phyloP scores from a whole-genome alignment of 2,329 filamentous ascomycete genomes.

The Ceratocystis diversiconidia region DNA sequence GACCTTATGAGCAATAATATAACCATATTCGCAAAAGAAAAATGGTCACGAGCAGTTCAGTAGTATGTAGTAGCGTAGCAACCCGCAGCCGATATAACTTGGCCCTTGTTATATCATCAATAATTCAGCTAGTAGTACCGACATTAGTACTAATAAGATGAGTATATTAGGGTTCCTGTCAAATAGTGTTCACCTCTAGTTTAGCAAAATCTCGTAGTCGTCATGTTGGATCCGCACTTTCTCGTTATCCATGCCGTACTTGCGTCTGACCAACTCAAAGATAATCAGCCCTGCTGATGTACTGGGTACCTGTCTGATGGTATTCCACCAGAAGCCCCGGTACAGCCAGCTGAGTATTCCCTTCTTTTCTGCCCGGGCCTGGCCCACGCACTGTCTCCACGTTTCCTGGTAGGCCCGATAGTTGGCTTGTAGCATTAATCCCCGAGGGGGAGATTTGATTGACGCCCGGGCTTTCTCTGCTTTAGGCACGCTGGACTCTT shows the following conservation, averaged over 20 bases:
- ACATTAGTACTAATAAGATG: no score
- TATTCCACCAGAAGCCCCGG: conserved; percentile 56
- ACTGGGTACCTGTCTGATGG: conserved; percentile 59
- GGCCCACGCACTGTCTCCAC: conserved; percentile 41
- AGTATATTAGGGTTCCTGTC: no score
- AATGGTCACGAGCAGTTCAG: background rate
- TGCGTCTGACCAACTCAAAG: conserved; percentile 60
- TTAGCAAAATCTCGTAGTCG: conserved; percentile 56
- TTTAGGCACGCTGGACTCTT: background rate
- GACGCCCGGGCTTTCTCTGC: background rate
- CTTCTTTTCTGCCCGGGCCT: conserved; percentile 42
- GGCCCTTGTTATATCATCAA: background rate
- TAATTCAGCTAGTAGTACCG: no score
- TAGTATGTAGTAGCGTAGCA: background rate
- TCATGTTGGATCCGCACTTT: conserved; percentile 52
- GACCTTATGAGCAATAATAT: conserved; percentile 4
- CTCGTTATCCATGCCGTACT: conserved; percentile 51
- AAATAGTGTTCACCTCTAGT: conserved; percentile 22
- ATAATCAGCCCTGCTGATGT: conserved; percentile 66
- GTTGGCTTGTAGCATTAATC: conserved; percentile 48
- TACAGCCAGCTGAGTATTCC: conserved; percentile 52
- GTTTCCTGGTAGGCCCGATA: conserved; percentile 59
- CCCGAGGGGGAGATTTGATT: conserved; percentile 22
- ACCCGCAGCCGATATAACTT: background rate
- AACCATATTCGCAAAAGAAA: background rate